Evolutionary conservation across 2,329 filamentous ascomycete genomes (phyloP), one percentile per base, ranked within the genome.

Genomic region (Alternaria sp.): DNA sequence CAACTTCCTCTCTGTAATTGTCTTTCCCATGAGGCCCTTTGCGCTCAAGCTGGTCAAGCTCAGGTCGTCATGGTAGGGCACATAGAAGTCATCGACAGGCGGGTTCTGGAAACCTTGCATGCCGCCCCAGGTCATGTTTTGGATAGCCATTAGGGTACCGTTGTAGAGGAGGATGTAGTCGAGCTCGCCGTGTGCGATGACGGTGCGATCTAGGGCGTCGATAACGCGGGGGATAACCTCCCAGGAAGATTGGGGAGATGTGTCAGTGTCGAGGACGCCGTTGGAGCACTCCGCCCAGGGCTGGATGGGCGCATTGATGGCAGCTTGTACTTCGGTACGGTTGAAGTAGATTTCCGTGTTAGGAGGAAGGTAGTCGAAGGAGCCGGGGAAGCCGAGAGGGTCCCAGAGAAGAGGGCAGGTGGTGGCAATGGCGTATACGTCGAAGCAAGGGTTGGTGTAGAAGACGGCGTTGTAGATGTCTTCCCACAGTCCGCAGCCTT

Each of bases 51-150:
- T 82, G 12, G 78, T 78, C 2, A 79, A 68, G 55, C 78, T 74
- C 22, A 84, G 79, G 56, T 85, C 81, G 2, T 68, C 71, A 67
- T 89, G 87, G 72, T 87, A 89, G 0, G 91, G 91, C 0, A 93
- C 89, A 73, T 86, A 92, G 72, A 92, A 89, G 2, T 88, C 87
- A 53, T 87, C 84, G 1, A 74, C 74, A 0, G 91, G 92, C 0
- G 80, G 77, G 1, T 77, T 74, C 65, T 89, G 85, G 82, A 94
- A 94, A 0, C 92, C 92, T 53, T 90, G 86, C 44, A 83, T 75
- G 5, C 91, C 91, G 59, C 87, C 87, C 88, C 89, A 94, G 0
- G 90, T 93, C 88, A 94, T 92, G 80, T 93, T 93, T 74, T 94
- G 91, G 60, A 94, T 89, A 1, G 85, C 85, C 7, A 92, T 81